Conservation (phyloP, 164 flowering plant genomes). For the Tinospora cordifolia region DNA sequence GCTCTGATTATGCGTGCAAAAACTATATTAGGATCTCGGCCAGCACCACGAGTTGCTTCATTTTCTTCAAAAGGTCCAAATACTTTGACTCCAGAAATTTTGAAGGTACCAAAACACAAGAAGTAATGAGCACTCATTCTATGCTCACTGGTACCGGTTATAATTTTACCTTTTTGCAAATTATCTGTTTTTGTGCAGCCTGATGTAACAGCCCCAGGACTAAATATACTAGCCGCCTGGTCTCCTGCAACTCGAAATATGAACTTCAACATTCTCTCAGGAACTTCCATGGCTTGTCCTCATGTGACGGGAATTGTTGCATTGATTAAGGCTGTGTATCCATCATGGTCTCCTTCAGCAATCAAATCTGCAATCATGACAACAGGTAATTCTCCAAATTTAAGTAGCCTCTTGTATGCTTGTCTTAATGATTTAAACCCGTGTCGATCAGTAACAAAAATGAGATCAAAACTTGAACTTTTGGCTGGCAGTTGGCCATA, state of each 20-base stretch:
- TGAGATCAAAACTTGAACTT: neutral
- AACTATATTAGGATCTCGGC: slow-evolving; percentile 50
- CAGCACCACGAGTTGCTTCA: slow-evolving; percentile 65
- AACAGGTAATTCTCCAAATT: slow-evolving; percentile 42
- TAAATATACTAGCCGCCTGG: slow-evolving; percentile 85
- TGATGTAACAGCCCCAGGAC: slow-evolving; percentile 72
- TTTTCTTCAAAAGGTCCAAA: slow-evolving; percentile 86
- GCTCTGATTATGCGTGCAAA: slow-evolving; percentile 45
- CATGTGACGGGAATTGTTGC: slow-evolving; percentile 71
- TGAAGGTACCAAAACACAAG: slow-evolving; percentile 44
- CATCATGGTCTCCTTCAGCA: slow-evolving; percentile 77
- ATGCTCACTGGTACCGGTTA: neutral
- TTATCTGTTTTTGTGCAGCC: slow-evolving; percentile 42
- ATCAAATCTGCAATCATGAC: slow-evolving; percentile 87
- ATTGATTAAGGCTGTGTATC: slow-evolving; percentile 58
- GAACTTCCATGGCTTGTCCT: slow-evolving; percentile 90
- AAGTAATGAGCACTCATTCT: neutral
- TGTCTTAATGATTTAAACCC: neutral
- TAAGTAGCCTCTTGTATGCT: neutral
- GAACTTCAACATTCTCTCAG: slow-evolving; percentile 68
- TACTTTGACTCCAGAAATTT: slow-evolving; percentile 53
- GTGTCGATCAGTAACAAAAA: neutral
- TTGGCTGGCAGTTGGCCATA: neutral
- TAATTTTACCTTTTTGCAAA: neutral
- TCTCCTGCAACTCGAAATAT: slow-evolving; percentile 52